phyloP scores from a whole-genome alignment of 1,284 basidiomycete species.

The Pseudozyma tsukubaensis region DNA sequence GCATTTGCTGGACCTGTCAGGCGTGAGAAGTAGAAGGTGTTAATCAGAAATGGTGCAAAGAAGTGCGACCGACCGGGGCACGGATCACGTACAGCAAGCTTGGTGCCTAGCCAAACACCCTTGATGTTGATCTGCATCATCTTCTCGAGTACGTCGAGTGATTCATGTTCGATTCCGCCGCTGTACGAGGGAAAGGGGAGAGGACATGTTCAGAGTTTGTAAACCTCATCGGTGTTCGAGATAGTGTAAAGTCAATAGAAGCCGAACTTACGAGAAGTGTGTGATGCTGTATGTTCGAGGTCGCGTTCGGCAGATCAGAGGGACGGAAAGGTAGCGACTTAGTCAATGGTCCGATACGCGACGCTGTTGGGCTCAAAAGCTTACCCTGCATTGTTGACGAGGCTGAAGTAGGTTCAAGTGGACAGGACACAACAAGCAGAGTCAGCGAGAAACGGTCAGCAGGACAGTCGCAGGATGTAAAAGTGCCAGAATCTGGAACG shows the following conservation, averaged over 20 bases:
- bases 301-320: no score
- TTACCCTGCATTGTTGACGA: slow-evolving; percentile 40
- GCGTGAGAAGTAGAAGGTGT: no score
- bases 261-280: slow-evolving; percentile 3
- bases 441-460: neutral
- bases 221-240: neutral
- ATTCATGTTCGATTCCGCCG: slow-evolving; percentile 46
- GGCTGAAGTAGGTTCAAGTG: slow-evolving; percentile 8
- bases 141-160: slow-evolving; percentile 36
- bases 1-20: slow-evolving; percentile 30
- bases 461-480: no score
- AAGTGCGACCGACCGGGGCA: no score
- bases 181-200: no score
- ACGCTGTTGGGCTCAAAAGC: no score
- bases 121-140: slow-evolving; percentile 50
- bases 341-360: no score
- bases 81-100: slow-evolving; percentile 15
- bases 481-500: no score
- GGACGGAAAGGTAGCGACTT: no score
- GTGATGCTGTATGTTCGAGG: slow-evolving; percentile 7
- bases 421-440: neutral
- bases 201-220: no score
- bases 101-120: slow-evolving; percentile 46
- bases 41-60: no score
- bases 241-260: no score